A percentile compares a stretch with the other conserved stretches of the same genome.
phyloP scores from a whole-genome alignment of 441 rosid genomes.

The Aleurites moluccanus region DNA sequence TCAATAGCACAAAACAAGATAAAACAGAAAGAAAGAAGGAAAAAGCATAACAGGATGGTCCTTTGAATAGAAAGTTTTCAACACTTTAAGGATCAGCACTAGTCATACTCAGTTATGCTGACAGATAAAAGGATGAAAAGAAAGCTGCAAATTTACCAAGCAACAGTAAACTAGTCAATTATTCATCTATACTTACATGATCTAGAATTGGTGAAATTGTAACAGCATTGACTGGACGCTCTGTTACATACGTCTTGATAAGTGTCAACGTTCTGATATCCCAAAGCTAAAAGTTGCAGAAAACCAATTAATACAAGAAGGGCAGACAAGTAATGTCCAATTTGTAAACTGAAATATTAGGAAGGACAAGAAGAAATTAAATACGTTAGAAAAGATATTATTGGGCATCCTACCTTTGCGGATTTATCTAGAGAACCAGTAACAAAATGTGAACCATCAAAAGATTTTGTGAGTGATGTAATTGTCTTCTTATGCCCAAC shows the following conservation, averaged over 20 bases:
- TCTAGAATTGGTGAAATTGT: slow-evolving; percentile 92
- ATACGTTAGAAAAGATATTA: neutral
- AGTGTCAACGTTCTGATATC: slow-evolving; percentile 69
- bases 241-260: slow-evolving; percentile 73
- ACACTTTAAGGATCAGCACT: neutral
- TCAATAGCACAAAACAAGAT: neutral
- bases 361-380: too few relatives aligned
- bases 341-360: neutral
- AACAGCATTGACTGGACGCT: slow-evolving; percentile 87
- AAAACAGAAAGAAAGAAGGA: too few relatives aligned
- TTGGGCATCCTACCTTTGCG: slow-evolving; percentile 57
- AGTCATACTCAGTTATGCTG: neutral
- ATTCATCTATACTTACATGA: slow-evolving; percentile 53
- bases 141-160: neutral
- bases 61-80: neutral
- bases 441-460: slow-evolving; percentile 76
- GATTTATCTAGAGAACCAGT: slow-evolving; percentile 92
- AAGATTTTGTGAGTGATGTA: slow-evolving; percentile 70
- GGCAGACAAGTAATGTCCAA: neutral
- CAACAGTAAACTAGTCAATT: neutral
- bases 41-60: too few relatives aligned
- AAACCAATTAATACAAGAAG: slow-evolving; percentile 17
- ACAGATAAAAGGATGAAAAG: neutral
- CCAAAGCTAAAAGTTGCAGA: slow-evolving; percentile 62
- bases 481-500: slow-evolving; percentile 76